Evolutionary conservation across 768 basidiomycete species (phyloP).

Genomic region (Lentinula raphanica): DNA sequence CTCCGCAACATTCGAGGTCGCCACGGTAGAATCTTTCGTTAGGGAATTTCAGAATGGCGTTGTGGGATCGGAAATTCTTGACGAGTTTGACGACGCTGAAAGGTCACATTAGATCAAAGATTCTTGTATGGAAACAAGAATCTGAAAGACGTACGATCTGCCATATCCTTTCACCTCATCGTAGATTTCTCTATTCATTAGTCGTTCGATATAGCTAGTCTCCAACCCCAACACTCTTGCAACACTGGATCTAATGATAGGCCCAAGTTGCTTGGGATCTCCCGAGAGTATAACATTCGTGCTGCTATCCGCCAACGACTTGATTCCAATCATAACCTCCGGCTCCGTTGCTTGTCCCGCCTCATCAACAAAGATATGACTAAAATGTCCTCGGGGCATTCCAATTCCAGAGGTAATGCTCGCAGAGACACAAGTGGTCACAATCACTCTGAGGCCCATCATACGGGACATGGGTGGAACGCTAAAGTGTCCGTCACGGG

Average conservation of each 20-base stretch:
- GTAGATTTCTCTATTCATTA: constrained; percentile 23
- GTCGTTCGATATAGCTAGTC: constrained; percentile 34
- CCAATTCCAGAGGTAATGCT: constrained; percentile 52
- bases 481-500: constrained; percentile 32
- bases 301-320: constrained; percentile 25
- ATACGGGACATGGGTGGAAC: constrained; percentile 33
- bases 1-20: constrained; percentile 46
- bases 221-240: constrained; percentile 34
- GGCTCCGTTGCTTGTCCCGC: constrained; percentile 72
- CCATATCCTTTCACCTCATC: constrained; percentile 16
- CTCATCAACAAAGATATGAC: constrained; percentile 68
- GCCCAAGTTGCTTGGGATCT: constrained; percentile 44
- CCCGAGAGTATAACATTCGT: constrained; percentile 40
- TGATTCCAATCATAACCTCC: constrained; percentile 49
- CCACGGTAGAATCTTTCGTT: constrained; percentile 53
- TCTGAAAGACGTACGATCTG: constrained; percentile 15
- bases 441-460: constrained; percentile 46
- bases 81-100: constrained; percentile 52
- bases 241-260: constrained; percentile 34
- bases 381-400: constrained; percentile 55
- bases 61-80: constrained; percentile 56
- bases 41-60: constrained; percentile 48
- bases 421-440: constrained; percentile 62
- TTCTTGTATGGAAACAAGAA: no score
- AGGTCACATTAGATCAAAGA: no score